These are phyloP conservation scores for Pseudogymnoascus destructans DNA, from an alignment of 2,329 filamentous ascomycete species.

Conservation along the genomic window DNA sequence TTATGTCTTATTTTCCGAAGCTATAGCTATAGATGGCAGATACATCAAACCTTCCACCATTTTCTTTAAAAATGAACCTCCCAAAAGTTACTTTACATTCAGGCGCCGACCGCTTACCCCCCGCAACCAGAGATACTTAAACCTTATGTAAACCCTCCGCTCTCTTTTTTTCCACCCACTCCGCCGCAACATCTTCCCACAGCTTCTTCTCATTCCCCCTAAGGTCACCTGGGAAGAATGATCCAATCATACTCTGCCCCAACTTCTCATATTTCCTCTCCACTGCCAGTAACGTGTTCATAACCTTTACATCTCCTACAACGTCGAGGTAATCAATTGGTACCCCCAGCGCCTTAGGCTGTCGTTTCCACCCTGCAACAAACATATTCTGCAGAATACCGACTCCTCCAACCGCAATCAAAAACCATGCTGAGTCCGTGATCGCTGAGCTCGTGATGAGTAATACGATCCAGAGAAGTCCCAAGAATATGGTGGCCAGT, in stretches of 20 bases:
- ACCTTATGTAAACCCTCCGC: not conserved
- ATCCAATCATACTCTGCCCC: slow-evolving; percentile 7
- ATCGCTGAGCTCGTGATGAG: slow-evolving; percentile 30
- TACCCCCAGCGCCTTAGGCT: slow-evolving; percentile 20
- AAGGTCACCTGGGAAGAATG: slow-evolving; percentile 12
- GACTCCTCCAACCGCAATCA: slow-evolving; percentile 30
- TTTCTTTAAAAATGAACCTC: not conserved
- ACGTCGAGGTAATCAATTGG: slow-evolving; percentile 8
- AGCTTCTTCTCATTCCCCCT: slow-evolving; percentile 5
- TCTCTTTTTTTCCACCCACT: slow-evolving; percentile 1
- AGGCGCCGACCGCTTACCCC: not conserved
- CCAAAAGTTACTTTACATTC: not conserved
- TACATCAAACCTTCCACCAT: not conserved
- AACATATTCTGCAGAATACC: slow-evolving; percentile 31
- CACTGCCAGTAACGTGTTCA: slow-evolving; percentile 8
- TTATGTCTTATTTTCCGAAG: not conserved
- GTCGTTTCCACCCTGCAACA: slow-evolving; percentile 25
- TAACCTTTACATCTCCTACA: slow-evolving; percentile 5
- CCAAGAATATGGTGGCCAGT: slow-evolving; percentile 18
- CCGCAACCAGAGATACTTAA: not conserved
- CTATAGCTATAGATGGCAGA: not conserved
- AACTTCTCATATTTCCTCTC: slow-evolving; percentile 11
- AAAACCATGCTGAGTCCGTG: slow-evolving; percentile 29
- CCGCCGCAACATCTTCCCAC: slow-evolving; percentile 6
- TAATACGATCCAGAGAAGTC: slow-evolving; percentile 30